Conservation (phyloP, 2,329 filamentous ascomycete genomes). For the Penicillium concentricum region DNA sequence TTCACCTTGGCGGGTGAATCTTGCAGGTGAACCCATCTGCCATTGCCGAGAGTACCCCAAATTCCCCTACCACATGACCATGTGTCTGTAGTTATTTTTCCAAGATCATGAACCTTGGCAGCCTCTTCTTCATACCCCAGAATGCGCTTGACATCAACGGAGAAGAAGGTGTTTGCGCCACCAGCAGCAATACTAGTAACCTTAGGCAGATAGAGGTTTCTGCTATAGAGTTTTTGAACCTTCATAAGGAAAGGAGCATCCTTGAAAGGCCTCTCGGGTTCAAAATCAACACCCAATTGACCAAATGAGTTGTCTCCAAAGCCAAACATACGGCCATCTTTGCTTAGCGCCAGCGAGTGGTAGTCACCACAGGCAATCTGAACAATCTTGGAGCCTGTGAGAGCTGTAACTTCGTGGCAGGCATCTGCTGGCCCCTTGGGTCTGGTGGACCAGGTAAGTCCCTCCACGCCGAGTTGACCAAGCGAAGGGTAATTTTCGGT, state of each 20-base stretch:
- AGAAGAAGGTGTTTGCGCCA: conserved; percentile 83
- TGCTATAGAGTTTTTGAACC: conserved; percentile 69
- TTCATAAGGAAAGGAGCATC: conserved; percentile 71
- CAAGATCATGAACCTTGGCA: conserved; percentile 45
- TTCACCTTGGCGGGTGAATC: conserved; percentile 76
- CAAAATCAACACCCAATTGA: conserved; percentile 81
- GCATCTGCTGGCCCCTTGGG: conserved; percentile 77
- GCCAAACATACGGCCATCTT: conserved; percentile 72
- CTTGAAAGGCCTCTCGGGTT: conserved; percentile 59
- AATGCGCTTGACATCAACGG: conserved; percentile 71
- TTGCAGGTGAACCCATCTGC: conserved; percentile 86
- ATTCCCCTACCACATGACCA: conserved; percentile 89
- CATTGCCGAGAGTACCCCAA: conserved; percentile 77
- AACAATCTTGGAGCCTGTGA: conserved; percentile 68
- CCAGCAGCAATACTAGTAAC: conserved; percentile 82
- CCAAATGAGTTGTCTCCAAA: conserved; percentile 91
- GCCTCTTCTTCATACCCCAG: conserved; percentile 47
- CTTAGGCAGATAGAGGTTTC: conserved; percentile 60
- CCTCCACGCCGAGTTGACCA: conserved; percentile 85
- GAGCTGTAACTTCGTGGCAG: conserved; percentile 72
- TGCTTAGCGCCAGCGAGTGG: conserved; percentile 78
- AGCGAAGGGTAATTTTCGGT: conserved; percentile 73
- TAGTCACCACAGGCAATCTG: conserved; percentile 82
- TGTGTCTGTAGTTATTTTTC: conserved; percentile 68
- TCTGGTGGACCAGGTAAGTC: conserved; percentile 74